Conservation (phyloP, 768 basidiomycete species). For the Amanita subjunquillea region DNA sequence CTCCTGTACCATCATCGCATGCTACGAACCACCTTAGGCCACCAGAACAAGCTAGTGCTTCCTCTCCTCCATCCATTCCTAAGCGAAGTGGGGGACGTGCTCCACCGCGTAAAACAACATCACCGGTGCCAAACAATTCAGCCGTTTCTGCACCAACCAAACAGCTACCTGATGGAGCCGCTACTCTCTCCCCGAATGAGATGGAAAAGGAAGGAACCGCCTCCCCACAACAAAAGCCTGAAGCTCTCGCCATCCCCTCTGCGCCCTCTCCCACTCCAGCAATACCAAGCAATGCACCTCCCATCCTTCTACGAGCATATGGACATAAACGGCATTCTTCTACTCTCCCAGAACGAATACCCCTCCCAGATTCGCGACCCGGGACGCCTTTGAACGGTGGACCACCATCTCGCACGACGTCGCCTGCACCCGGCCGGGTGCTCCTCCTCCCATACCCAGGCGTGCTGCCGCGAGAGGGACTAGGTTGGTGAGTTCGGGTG, state of each 20-base stretch:
- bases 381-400: background rate
- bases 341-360: conserved; percentile 1
- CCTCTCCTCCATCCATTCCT: conserved; percentile 39
- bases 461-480: conserved; percentile 4
- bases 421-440: conserved; percentile 1
- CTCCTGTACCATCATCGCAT: background rate
- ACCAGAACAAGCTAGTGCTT: background rate
- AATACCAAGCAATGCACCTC: background rate
- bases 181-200: background rate
- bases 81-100: conserved; percentile 32
- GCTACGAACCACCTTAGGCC: background rate
- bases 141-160: background rate
- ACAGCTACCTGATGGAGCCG: background rate
- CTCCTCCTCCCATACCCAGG: conserved; percentile 5
- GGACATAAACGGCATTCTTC: conserved; percentile 1
- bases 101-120: conserved; percentile 8
- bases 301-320: conserved; percentile 1
- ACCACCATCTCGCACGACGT: conserved; percentile 5
- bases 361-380: conserved; percentile 3
- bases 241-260: background rate
- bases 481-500: background rate
- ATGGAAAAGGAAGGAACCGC: background rate
- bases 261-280: background rate
- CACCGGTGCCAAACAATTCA: background rate
- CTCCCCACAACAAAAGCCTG: background rate